These are phyloP conservation scores for Sonneratia caseolaris DNA, from an alignment of 345 rosid genomes.

Conservation along the genomic window DNA sequence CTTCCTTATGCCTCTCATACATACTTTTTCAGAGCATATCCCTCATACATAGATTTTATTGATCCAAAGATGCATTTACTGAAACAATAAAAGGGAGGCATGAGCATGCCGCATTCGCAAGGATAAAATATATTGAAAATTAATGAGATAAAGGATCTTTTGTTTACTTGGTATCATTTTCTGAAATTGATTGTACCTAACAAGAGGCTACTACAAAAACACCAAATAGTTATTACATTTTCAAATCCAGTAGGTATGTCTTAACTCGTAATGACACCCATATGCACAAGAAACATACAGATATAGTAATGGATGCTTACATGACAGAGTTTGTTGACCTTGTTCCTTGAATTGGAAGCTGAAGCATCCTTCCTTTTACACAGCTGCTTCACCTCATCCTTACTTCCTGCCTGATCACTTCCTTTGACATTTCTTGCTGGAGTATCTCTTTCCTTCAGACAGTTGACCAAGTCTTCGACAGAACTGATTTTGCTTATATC, in stretches of 20 bases:
- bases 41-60: not conserved
- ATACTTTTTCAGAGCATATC: not conserved
- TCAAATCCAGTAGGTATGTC: not conserved
- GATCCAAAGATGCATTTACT: not conserved
- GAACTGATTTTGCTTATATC: constrained; percentile 24
- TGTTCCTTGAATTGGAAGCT: not conserved
- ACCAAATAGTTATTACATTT: not conserved
- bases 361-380: constrained; percentile 9
- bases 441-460: constrained; percentile 29
- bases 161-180: not conserved
- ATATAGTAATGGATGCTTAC: constrained; percentile 27
- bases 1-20: not conserved
- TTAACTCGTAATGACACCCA: not conserved
- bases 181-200: not conserved
- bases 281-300: not conserved
- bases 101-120: not conserved
- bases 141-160: not conserved
- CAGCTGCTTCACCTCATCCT: constrained; percentile 1
- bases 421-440: constrained; percentile 12
- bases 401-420: constrained; percentile 9
- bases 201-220: not conserved
- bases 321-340: constrained; percentile 29
- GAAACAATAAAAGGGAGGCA: not conserved
- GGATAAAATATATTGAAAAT: not conserved
- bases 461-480: constrained; percentile 52